Base-by-base conservation (phyloP, 2,329 filamentous ascomycete genomes). In the Leptographium lundbergii region DNA sequence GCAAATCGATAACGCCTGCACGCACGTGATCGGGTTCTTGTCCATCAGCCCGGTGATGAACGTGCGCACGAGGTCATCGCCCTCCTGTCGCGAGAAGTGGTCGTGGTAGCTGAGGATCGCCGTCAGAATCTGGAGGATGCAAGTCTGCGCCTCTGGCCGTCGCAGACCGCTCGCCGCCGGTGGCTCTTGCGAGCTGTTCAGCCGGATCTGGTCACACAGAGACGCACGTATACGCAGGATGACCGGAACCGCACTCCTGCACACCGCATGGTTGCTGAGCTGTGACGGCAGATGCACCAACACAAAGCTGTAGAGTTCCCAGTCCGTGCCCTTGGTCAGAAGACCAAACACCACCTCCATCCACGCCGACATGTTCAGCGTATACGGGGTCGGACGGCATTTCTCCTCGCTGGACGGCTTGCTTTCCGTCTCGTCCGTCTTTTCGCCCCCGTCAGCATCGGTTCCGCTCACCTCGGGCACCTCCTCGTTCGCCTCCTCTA, bases 251-350 rank as follows among this genome's bases (percentile, higher is more conserved):
- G 89, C 84, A 57, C 81, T 84, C 61, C 79, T 80, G 69, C 96
- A 96, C 17, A 97, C 77, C 14, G 89, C 86, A 67, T 94, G 90
- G 66, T 99, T 99, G 70, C 86, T 88, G 25, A 99, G 77, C 66
- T 97, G 92, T 32, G 89, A 87, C 1, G 90, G 88, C 11, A 96
- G 75, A 69, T 96, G 89, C 6, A 90, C 88, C 34, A 99, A 76
- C 22, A 92, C 81, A 68, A 92, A 96, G 71, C 89, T 92, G 75
- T 95, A 96, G 1, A 95, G 77, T 69, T 97, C 91, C 91, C 92
- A 97, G 62, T 94, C 86, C 54, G 83, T 81, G 48, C 86, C 87
- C 59, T 84, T 80, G 63, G 87, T 83, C 51, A 95, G 74, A n/a
- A 94, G 74, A n/a, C 78, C 77, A 29, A 89, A 81, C 45, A 95